Evolutionary conservation across 1,284 basidiomycete species (phyloP).

Genomic region (Trametes pubescens): DNA sequence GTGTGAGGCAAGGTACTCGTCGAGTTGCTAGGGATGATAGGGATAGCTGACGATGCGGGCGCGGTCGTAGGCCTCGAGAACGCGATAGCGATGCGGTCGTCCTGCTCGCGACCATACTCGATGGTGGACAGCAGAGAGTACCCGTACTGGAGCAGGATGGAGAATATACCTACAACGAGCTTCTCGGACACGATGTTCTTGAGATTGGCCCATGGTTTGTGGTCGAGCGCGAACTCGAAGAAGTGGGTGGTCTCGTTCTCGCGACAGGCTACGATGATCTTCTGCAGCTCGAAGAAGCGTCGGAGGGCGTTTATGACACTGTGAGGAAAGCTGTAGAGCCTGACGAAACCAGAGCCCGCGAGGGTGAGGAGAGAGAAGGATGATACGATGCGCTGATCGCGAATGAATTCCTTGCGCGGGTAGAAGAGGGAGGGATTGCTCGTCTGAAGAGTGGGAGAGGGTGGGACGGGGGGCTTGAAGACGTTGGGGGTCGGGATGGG

Average conservation of each 20-base stretch:
- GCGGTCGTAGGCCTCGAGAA: slow-evolving; percentile 61
- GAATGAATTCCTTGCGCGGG: slow-evolving; percentile 75
- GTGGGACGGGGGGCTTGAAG: slow-evolving; percentile 37
- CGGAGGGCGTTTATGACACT: slow-evolving; percentile 60
- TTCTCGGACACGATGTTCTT: slow-evolving; percentile 72
- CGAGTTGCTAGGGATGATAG: slow-evolving; percentile 34
- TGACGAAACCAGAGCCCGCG: slow-evolving; percentile 65
- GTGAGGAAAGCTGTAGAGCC: slow-evolving; percentile 72
- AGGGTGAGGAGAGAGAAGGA: slow-evolving; percentile 74
- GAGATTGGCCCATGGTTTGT: slow-evolving; percentile 75
- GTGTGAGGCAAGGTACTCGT: slow-evolving; percentile 37
- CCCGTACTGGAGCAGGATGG: slow-evolving; percentile 67
- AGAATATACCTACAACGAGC: slow-evolving; percentile 71
- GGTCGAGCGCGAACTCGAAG: slow-evolving; percentile 69
- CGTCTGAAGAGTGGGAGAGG: slow-evolving; percentile 23
- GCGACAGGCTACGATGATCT: slow-evolving; percentile 54
- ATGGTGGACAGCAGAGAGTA: slow-evolving; percentile 72
- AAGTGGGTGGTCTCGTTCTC: slow-evolving; percentile 67
- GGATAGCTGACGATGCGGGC: slow-evolving; percentile 45
- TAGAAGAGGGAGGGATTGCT: slow-evolving; percentile 51
- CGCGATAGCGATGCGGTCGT: slow-evolving; percentile 73
- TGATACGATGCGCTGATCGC: slow-evolving; percentile 60
- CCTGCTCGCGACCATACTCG: slow-evolving; percentile 79
- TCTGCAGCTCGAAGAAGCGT: slow-evolving; percentile 58
- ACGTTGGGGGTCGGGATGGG: slow-evolving; percentile 34